Evolutionary conservation across 345 rosid species (phyloP), one percentile per base, ranked within the genome.

Genomic region (Angophora floribunda): DNA sequence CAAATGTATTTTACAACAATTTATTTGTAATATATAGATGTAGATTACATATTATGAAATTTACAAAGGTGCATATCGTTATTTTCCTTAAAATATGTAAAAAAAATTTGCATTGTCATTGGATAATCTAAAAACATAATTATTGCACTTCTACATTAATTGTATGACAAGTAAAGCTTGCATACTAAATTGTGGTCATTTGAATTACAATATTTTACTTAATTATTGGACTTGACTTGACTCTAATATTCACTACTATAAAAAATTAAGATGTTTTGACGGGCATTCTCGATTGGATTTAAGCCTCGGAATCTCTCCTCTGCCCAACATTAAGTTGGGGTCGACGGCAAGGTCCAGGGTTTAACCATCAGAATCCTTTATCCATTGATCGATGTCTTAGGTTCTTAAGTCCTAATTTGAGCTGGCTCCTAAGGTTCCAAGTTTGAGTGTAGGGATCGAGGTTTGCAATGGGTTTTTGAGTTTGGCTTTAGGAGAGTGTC

Each of bases 361-460:
- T 22, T 22, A 52, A 17, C 22, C 57, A 52, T 19, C 6, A 4
- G 24, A 57, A 51, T 51, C 52, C 57, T 52, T 52, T 52, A 51
- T 51, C 52, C 17, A 51, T 51, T 16, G 4, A 51, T 16, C 52
- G 52, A 13, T 13, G 52, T 51, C 52, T 51, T 13, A 15, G 52
- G 15, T 52, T 53, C 57, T 53, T 19, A 53, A 53, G 57, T 53
- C 57, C 5, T 57, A 57, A 57, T 57, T 57, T 90, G 87, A 57
- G 63, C 24, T 57, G 4, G 63, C 22, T 32, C 12, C 30, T 88
- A 90, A 0, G 90, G 92, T 14, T 90, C 92, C 90, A 91, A 86
- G 91, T 90, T 26, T 9, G 88, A 49, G 90, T 28, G 28, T 21
- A 55, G 21, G 61, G 26, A 22, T 9, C 5, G 12, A 55, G 61